Conservation (phyloP, 2,329 filamentous ascomycete species). For the Chrysoporthe austroafricana region DNA sequence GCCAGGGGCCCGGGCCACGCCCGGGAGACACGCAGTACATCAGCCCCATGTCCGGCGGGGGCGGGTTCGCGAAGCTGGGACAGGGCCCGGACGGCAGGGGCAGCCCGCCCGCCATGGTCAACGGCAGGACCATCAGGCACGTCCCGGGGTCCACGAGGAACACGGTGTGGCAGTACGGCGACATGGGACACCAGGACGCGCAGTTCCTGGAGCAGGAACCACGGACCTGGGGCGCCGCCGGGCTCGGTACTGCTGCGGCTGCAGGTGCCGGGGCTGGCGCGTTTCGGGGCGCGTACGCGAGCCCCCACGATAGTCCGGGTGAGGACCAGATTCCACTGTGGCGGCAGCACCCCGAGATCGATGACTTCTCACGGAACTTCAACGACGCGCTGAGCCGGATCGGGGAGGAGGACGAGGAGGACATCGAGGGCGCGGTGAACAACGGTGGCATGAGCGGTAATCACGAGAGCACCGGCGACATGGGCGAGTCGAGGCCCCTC, state of each 20-base stretch:
- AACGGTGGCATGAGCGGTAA: conserved; percentile 25
- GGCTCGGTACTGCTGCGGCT: conserved; percentile 21
- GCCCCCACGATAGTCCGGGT: conserved; percentile 27
- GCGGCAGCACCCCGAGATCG: conserved; percentile 42
- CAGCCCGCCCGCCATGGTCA: conserved; percentile 5
- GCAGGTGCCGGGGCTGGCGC: conserved; percentile 23
- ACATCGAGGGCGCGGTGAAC: conserved; percentile 19
- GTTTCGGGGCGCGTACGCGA: conserved; percentile 24
- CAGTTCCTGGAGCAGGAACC: conserved; percentile 33
- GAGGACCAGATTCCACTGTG: conserved; percentile 45
- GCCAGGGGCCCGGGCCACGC: conserved; percentile 46
- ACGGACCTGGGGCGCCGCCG: conserved; percentile 24
- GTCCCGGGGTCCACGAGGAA: conserved; percentile 21
- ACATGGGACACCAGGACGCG: conserved; percentile 25
- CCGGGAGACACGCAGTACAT: conserved; percentile 44
- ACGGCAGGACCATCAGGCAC: conserved; percentile 28
- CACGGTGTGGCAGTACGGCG: conserved; percentile 21
- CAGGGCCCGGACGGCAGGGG: conserved; percentile 33
- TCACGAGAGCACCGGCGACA: conserved; percentile 18
- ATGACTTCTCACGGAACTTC: conserved; percentile 51
- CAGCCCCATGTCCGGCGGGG: conserved; percentile 39
- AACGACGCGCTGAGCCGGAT: conserved; percentile 45
- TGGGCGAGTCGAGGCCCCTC: conserved; percentile 42
- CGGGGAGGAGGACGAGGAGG: conserved; percentile 45
- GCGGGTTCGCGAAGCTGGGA: conserved; percentile 45